These are phyloP conservation scores for Borealophlyctis nickersoniae DNA, from an alignment of 192 early-diverging fungal species.

Conservation along the genomic window DNA sequence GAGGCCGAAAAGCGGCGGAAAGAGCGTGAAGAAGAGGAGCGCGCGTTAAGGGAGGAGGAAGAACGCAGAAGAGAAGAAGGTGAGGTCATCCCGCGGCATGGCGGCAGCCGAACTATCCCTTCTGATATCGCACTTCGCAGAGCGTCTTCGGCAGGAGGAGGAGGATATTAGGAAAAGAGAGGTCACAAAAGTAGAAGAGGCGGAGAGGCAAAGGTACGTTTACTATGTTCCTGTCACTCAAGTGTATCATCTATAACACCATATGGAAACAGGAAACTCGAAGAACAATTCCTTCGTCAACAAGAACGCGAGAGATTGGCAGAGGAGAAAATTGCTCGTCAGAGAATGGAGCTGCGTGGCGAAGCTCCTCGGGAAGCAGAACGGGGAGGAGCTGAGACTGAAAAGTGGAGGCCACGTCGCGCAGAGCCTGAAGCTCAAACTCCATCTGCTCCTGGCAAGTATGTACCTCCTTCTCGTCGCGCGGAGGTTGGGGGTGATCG, in stretches of 20 bases:
- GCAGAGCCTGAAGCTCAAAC: conserved; percentile 12
- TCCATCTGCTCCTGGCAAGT: conserved; percentile 21
- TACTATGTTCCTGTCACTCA: conserved; percentile 5
- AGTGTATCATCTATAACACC: conserved; percentile 6
- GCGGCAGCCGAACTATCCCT: conserved; percentile 17
- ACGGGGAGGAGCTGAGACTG: neutral
- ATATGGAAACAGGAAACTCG: conserved; percentile 23
- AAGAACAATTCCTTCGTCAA: neutral
- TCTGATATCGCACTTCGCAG: conserved; percentile 10
- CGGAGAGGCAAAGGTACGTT: conserved; percentile 27
- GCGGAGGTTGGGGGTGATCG: conserved; percentile 2
- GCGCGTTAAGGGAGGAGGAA: conserved; percentile 8
- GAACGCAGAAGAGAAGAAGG: conserved; percentile 32
- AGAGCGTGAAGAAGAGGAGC: conserved; percentile 33
- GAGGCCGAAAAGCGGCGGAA: conserved; percentile 41
- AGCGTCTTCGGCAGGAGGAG: conserved; percentile 18
- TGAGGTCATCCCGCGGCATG: neutral
- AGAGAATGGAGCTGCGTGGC: conserved; percentile 2
- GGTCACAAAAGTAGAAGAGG: conserved; percentile 28
- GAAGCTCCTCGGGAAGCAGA: neutral
- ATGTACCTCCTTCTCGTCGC: conserved; percentile 19
- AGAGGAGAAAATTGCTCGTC: conserved; percentile 7
- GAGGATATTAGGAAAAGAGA: conserved; percentile 22
- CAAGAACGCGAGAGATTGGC: conserved; percentile 11
- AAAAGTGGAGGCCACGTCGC: neutral